Evolutionary conservation across 2,329 filamentous ascomycete species (phyloP).

Genomic region (Cladosporium oxysporum): DNA sequence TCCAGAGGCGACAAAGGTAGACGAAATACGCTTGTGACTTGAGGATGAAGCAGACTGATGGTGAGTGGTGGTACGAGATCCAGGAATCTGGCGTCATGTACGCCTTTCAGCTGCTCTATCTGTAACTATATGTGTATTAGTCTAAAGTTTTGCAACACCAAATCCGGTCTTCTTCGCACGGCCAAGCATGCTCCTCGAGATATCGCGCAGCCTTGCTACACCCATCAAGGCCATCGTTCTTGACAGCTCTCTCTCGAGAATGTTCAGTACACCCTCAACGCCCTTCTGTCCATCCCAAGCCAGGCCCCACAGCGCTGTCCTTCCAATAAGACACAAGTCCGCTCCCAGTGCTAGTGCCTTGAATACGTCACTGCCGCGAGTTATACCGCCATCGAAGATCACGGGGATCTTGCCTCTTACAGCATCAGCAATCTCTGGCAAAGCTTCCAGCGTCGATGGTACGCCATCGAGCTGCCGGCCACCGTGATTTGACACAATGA

Average conservation of each 20-base stretch:
- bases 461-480: slow-evolving; percentile 19
- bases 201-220: slow-evolving; percentile 25
- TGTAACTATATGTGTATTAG: background rate
- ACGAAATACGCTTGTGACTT: slow-evolving; percentile 55
- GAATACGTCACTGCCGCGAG: slow-evolving; percentile 57
- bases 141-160: slow-evolving; percentile 18
- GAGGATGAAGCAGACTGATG: background rate
- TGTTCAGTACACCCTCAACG: slow-evolving; percentile 20
- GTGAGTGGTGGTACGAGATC: background rate
- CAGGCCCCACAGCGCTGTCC: slow-evolving; percentile 24
- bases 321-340: slow-evolving; percentile 38
- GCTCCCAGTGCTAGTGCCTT: slow-evolving; percentile 56
- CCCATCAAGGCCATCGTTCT: slow-evolving; percentile 31
- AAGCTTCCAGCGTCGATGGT: slow-evolving; percentile 20
- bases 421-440: slow-evolving; percentile 43
- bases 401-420: slow-evolving; percentile 59
- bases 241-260: slow-evolving; percentile 24
- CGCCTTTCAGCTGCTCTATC: background rate
- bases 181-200: slow-evolving; percentile 19
- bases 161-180: slow-evolving; percentile 16
- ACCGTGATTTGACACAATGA: slow-evolving; percentile 52
- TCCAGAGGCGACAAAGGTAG: slow-evolving; percentile 51
- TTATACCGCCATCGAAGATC: slow-evolving; percentile 60
- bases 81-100: background rate
- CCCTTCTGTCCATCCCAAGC: slow-evolving; percentile 24